Conservation (phyloP, 495 filamentous ascomycete genomes). For the Aspergillus taichungensis region DNA sequence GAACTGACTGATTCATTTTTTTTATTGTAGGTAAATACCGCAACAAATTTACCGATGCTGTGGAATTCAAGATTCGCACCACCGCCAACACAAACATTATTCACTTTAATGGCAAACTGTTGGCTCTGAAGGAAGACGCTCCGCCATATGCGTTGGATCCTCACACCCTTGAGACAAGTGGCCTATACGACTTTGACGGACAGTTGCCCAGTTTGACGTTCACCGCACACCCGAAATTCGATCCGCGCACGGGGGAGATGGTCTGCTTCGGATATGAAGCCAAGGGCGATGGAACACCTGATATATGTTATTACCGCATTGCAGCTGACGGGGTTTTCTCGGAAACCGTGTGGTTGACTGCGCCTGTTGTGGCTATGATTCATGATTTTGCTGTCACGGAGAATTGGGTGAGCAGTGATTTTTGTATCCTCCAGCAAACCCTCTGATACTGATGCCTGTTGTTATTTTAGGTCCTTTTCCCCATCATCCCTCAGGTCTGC, state of each 20-base stretch:
- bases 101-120: background rate
- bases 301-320: conserved; percentile 42
- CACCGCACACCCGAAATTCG: conserved; percentile 1
- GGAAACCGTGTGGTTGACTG: conserved; percentile 39
- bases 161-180: background rate
- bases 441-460: background rate
- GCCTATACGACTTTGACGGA: background rate
- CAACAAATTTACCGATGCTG: background rate
- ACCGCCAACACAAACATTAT: conserved; percentile 2
- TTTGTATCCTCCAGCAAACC: background rate
- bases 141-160: conserved; percentile 1
- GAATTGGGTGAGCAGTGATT: conserved; percentile 27
- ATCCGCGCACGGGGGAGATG: background rate
- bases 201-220: background rate
- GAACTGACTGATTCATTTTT: too few relatives aligned
- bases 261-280: conserved; percentile 1
- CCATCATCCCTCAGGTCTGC: conserved; percentile 43
- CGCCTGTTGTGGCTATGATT: conserved; percentile 48
- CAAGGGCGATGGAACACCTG: conserved; percentile 30
- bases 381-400: conserved; percentile 46
- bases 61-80: background rate
- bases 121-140: conserved; percentile 1
- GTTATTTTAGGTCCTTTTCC: conserved; percentile 31
- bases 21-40: background rate
- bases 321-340: conserved; percentile 31